phyloP scores from a whole-genome alignment of 75 land plant species.

The Pinus tabuliformis region DNA sequence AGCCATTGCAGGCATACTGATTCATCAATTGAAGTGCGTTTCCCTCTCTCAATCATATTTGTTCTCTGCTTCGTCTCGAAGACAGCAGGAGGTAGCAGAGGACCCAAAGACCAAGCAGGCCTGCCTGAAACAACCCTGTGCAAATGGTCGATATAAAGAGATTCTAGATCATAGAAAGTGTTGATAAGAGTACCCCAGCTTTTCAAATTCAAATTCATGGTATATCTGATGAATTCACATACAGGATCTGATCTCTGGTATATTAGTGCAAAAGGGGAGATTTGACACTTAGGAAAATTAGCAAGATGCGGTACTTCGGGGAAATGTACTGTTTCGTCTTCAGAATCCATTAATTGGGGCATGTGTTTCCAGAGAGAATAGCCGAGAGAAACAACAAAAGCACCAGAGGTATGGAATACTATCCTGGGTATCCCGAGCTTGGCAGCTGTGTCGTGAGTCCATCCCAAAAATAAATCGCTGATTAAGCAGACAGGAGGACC shows the following conservation, averaged over 20 bases:
- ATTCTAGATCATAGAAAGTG: conserved; percentile 28
- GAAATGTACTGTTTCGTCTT: conserved; percentile 6
- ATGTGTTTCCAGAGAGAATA: background rate
- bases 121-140: background rate
- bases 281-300: background rate
- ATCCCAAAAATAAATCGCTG: background rate
- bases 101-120: conserved; percentile 40
- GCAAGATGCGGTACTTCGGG: background rate
- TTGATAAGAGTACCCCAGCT: conserved; percentile 44
- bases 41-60: background rate
- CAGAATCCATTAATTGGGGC: background rate
- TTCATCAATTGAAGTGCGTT: background rate
- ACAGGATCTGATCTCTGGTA: background rate
- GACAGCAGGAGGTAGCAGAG: background rate
- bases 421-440: background rate
- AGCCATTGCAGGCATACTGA: conserved; percentile 14
- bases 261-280: background rate
- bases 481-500: background rate
- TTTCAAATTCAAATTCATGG: conserved; percentile 12
- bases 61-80: background rate
- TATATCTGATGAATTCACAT: conserved; percentile 8
- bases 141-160: conserved; percentile 21
- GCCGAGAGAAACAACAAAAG: background rate
- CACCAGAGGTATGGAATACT: background rate
- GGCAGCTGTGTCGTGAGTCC: background rate